These are phyloP conservation scores for Phoenix roebelenii DNA, from an alignment of 176 grass and related monocot species.

Conservation along the genomic window DNA sequence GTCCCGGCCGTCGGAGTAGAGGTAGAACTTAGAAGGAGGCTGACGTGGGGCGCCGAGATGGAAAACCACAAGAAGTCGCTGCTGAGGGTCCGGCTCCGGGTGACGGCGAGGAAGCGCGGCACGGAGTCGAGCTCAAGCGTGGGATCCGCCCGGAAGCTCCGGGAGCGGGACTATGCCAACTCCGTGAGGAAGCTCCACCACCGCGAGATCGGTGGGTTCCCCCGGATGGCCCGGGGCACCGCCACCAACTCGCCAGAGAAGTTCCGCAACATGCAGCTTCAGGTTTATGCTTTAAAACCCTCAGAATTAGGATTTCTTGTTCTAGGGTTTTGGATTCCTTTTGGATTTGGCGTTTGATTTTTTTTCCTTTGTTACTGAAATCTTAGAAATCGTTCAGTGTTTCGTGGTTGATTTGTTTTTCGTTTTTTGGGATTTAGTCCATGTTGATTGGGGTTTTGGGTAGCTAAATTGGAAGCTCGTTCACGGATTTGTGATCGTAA, in stretches of 20 bases:
- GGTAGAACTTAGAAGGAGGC: background rate
- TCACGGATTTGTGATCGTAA: too few species aligned
- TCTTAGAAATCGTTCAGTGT: too few species aligned
- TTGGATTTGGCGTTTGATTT: background rate
- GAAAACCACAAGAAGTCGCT: constrained; percentile 18
- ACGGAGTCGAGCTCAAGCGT: background rate
- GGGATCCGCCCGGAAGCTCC: constrained; percentile 6
- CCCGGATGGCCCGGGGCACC: constrained; percentile 1
- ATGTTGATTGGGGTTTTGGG: too few species aligned
- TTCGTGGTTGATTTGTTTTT: too few species aligned
- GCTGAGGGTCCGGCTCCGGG: constrained; percentile 14
- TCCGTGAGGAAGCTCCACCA: constrained; percentile 20
- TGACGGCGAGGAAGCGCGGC: constrained; percentile 12
- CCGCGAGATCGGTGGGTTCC: constrained; percentile 22
- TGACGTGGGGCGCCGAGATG: background rate
- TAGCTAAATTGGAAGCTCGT: too few species aligned
- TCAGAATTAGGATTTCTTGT: background rate
- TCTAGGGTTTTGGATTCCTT: background rate
- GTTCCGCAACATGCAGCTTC: constrained; percentile 21
- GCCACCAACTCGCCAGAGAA: constrained; percentile 13
- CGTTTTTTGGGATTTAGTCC: too few species aligned
- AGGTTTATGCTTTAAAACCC: background rate
- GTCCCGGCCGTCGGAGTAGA: background rate
- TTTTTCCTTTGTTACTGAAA: too few species aligned
- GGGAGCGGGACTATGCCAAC: constrained; percentile 11